Conservation (phyloP, 2,329 filamentous ascomycete species). For the Ceratocystis smalleyi region DNA sequence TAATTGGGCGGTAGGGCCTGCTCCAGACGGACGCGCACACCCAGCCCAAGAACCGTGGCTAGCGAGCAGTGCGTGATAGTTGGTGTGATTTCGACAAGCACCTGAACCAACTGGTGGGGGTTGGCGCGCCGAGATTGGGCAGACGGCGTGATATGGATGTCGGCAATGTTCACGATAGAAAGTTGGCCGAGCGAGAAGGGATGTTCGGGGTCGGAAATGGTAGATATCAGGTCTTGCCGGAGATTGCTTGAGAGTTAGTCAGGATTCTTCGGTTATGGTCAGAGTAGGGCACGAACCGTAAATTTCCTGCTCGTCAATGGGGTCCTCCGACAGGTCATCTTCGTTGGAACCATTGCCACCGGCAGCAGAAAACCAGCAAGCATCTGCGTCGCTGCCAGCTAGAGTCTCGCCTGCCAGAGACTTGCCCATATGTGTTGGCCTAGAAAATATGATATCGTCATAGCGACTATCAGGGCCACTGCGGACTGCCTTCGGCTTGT, state of each 20-base stretch:
- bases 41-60: constrained; percentile 88
- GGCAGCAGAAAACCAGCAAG: constrained; percentile 18
- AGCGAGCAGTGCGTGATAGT: constrained; percentile 95
- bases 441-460: constrained; percentile 32
- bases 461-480: constrained; percentile 34
- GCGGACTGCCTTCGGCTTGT: constrained; percentile 31
- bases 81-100: constrained; percentile 80
- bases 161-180: constrained; percentile 87
- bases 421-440: constrained; percentile 29
- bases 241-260: not conserved
- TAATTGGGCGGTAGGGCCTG: constrained; percentile 83
- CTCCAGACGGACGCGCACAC: constrained; percentile 79
- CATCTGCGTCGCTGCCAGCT: not conserved
- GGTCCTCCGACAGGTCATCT: constrained; percentile 43
- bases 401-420: constrained; percentile 20
- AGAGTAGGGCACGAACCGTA: constrained; percentile 46
- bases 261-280: not conserved
- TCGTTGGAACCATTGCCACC: constrained; percentile 44
- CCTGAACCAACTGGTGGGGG: constrained; percentile 47
- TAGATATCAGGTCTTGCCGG: constrained; percentile 63
- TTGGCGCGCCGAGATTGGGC: constrained; percentile 27
- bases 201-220: constrained; percentile 92
- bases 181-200: constrained; percentile 85
- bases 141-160: constrained; percentile 58
- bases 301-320: constrained; percentile 83